phyloP scores from a whole-genome alignment of 176 grass and related monocot genomes.

The Triticum aestivum region IWGSC_CS_RefSeq_v2.1 NC_057804.1:618504899-618505398 shows the following conservation, averaged over 20 bases:
- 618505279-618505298: neutral
- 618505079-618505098: neutral
- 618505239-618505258: neutral
- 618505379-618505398: conserved; percentile 37
- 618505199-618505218: conserved; percentile 8
- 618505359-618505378: conserved; percentile 24
- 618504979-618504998: too few species aligned
- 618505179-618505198: conserved; percentile 44
- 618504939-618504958: too few species aligned
- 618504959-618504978: too few species aligned
- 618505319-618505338: neutral
- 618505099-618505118: conserved; percentile 61
- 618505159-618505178: conserved; percentile 9
- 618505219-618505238: neutral
- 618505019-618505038: neutral
- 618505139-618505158: conserved; percentile 64
- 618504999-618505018: too few species aligned
- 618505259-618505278: neutral
- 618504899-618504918: neutral
- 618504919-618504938: neutral
- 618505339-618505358: neutral
- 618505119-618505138: conserved; percentile 58
- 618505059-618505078: too few species aligned
- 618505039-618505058: neutral
- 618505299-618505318: neutral